These are phyloP conservation scores for Cyclostephanos tholiformis DNA, from an alignment of 108 stramenopile species.

Conservation along the genomic window DNA sequence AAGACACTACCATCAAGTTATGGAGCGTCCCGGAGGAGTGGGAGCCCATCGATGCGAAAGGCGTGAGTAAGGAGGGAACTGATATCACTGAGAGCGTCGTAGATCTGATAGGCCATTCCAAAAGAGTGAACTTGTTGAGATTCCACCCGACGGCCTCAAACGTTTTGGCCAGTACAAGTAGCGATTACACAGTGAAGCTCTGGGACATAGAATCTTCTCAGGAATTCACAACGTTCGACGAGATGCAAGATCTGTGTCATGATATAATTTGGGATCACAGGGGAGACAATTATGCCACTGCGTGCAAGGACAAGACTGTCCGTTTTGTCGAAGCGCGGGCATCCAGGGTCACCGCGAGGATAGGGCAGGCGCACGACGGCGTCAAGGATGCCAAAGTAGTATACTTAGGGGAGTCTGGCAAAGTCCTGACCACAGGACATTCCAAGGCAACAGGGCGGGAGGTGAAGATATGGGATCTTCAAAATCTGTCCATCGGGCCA, in stretches of 20 bases:
- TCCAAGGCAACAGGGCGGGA: slow-evolving; percentile 91
- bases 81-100: slow-evolving; percentile 87
- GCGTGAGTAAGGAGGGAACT: slow-evolving; percentile 74
- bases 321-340: slow-evolving; percentile 90
- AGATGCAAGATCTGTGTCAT: slow-evolving; percentile 87
- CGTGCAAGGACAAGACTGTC: slow-evolving; percentile 96
- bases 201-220: slow-evolving; percentile 95
- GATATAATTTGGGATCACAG: slow-evolving; percentile 95
- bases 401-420: slow-evolving; percentile 87
- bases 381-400: slow-evolving; percentile 89
- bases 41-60: slow-evolving; percentile 91
- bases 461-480: slow-evolving; percentile 98
- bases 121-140: slow-evolving; percentile 92
- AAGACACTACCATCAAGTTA: slow-evolving; percentile 96
- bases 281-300: slow-evolving; percentile 87
- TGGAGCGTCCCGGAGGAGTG: slow-evolving; percentile 96
- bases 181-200: slow-evolving; percentile 91
- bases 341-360: slow-evolving; percentile 47
- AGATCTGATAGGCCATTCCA: slow-evolving; percentile 89
- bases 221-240: slow-evolving; percentile 66
- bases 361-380: slow-evolving; percentile 91
- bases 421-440: slow-evolving; percentile 92
- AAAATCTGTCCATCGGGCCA: slow-evolving; percentile 67
- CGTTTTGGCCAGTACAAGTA: slow-evolving; percentile 82
- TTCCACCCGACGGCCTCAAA: slow-evolving; percentile 95